Evolutionary conservation across 2,329 filamentous ascomycete species (phyloP), one percentile per base, ranked within the genome.

Genomic region (Pyricularia grisea): DNA sequence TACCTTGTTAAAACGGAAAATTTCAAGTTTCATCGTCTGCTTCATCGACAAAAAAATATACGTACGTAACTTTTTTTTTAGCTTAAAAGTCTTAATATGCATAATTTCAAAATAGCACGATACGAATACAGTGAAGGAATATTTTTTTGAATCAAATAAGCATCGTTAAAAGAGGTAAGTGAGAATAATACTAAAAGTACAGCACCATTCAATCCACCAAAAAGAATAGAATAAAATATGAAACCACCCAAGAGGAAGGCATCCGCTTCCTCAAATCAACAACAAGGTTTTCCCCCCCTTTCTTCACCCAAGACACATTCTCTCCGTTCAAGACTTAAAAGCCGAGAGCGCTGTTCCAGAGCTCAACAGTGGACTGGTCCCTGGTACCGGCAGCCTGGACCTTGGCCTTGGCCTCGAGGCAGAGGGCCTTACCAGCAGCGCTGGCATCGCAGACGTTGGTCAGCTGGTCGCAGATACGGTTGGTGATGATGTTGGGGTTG

Each of bases 401-500:
- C 76, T 82, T 75, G 0, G 82, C 80, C 74, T 86, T 77, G 2
- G 84, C 85, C 50, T 78, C 77, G 69, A 77, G 74, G 75, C 84
- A 87, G 2, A 80, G 77, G 14, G 80, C 75, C 67, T 82, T 80
- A 42, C 85, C 86, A 1, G 84, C 85, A 17, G 79, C 80, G 75
- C 87, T 87, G 66, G 86, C 86, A n/a, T 79, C 78, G 77, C 86
- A 88, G 28, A 86, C 84, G 75, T 88, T 88, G 71, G 79, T 84
- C 69, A 88, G 79, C 76, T 87, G 85, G 77, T 88, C 84, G 78
- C 85, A 87, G 72, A 88, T 83, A 23, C 84, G 81, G 78, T 87
- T 88, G 74, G 84, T 88, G 79, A 88, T 88, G 79, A 88, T 88
- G 78, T 85, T 86, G 55, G 86, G 86, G 82, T 88, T 88, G 14